These are phyloP conservation scores for Dendryphion nanum DNA, from an alignment of 2,329 filamentous ascomycete genomes.

Conservation along the genomic window DNA sequence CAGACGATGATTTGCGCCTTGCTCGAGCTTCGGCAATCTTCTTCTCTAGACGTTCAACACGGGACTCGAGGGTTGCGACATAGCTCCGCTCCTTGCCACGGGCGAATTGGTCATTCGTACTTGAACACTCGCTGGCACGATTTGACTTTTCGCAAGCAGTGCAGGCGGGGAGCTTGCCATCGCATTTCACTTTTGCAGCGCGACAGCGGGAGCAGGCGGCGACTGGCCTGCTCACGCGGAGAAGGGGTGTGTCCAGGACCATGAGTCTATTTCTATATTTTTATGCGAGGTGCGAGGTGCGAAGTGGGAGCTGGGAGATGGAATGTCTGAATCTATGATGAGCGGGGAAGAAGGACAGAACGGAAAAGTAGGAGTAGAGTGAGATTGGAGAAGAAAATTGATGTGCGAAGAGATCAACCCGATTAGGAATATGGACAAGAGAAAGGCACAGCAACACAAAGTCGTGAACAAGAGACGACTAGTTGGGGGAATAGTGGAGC, in stretches of 20 bases:
- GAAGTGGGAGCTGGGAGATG: too few relatives aligned
- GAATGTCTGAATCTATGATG: too few relatives aligned
- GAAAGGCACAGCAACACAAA: too few relatives aligned
- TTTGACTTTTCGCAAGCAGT: slow-evolving; percentile 93
- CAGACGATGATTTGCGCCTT: slow-evolving; percentile 69
- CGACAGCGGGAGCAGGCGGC: slow-evolving; percentile 81
- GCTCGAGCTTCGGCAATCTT: slow-evolving; percentile 66
- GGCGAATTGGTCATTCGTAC: slow-evolving; percentile 93
- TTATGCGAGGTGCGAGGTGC: too few relatives aligned
- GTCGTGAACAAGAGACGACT: too few relatives aligned
- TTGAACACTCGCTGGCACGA: slow-evolving; percentile 82
- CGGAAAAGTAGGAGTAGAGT: too few relatives aligned
- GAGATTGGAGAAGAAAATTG: too few relatives aligned
- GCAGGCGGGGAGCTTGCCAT: slow-evolving; percentile 92
- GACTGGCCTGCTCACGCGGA: slow-evolving; percentile 75
- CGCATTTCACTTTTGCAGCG: slow-evolving; percentile 94
- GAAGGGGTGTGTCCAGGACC: slow-evolving; percentile 56
- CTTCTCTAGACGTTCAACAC: slow-evolving; percentile 83
- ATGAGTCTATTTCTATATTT: slow-evolving; percentile 36
- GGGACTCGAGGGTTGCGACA: slow-evolving; percentile 89
- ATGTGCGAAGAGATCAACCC: too few relatives aligned
- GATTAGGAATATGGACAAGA: too few relatives aligned
- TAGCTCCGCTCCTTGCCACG: slow-evolving; percentile 95
- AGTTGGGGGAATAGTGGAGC: too few relatives aligned
- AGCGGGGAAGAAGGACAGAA: too few relatives aligned